Conservation (phyloP, 768 basidiomycete species). For the Suillus ampliporus region DNA sequence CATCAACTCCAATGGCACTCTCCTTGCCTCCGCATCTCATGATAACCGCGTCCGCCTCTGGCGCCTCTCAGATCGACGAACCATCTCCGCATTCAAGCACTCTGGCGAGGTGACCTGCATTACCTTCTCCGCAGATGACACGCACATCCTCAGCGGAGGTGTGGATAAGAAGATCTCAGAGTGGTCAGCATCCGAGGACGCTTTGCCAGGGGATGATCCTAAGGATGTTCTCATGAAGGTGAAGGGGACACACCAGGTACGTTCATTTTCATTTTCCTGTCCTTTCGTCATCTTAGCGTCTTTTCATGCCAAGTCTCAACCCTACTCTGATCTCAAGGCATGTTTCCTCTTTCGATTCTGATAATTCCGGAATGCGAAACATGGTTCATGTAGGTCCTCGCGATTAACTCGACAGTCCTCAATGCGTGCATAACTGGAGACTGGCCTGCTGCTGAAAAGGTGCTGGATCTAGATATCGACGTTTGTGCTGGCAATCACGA, state of each 20-base stretch:
- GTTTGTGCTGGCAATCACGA: background rate
- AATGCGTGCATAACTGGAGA: background rate
- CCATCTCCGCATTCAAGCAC: background rate
- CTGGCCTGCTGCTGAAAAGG: background rate
- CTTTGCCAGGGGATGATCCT: background rate
- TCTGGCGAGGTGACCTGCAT: background rate
- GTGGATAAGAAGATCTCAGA: background rate
- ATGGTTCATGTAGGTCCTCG: background rate
- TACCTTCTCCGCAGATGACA: background rate
- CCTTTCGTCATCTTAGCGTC: background rate
- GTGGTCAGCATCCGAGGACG: background rate
- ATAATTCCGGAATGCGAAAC: background rate
- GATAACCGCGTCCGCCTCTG: slow-evolving; percentile 37
- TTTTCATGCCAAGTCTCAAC: background rate
- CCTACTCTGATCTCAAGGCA: background rate
- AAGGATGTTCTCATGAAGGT: background rate
- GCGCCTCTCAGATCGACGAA: slow-evolving; percentile 20
- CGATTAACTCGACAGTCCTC: background rate
- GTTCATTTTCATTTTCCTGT: background rate
- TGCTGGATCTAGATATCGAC: background rate
- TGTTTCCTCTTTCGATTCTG: background rate
- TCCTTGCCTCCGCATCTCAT: slow-evolving; percentile 36
- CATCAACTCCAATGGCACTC: slow-evolving; percentile 23
- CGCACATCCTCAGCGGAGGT: background rate
- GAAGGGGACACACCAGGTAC: background rate